phyloP scores from a whole-genome alignment of 1,284 basidiomycete species.

The Volvariella surrecta region DNA sequence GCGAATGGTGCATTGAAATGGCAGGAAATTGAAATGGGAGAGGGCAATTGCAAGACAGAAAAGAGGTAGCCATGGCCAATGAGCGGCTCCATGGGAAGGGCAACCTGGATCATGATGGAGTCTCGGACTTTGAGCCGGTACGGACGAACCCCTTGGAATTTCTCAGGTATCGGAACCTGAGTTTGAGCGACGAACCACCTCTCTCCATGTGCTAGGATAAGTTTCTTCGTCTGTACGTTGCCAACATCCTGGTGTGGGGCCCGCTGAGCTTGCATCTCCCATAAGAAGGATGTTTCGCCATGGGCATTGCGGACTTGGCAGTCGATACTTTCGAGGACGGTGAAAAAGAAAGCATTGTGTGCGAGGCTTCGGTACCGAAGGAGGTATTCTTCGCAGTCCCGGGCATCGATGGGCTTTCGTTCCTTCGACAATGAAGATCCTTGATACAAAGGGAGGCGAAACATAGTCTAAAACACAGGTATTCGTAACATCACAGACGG shows the following conservation, averaged over 20 bases:
- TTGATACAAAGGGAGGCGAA: constrained; percentile 33
- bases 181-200: not conserved
- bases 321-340: constrained; percentile 11
- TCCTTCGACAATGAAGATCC: constrained; percentile 7
- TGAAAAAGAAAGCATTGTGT: constrained; percentile 24
- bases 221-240: not conserved
- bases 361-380: constrained; percentile 18
- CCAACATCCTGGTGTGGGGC: not conserved
- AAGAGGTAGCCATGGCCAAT: not conserved
- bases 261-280: not conserved
- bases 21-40: not conserved
- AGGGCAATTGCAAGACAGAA: not conserved
- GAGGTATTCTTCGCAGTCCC: constrained; percentile 4
- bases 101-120: not conserved
- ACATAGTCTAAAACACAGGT: constrained; percentile 30
- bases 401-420: not conserved
- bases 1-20: not conserved
- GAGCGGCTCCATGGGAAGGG: not conserved
- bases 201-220: not conserved
- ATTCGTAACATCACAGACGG: not conserved
- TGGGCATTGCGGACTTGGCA: not conserved
- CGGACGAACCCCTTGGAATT: not conserved
- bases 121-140: not conserved
- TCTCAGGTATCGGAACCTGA: not conserved
- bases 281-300: not conserved